Evolutionary conservation across 495 filamentous ascomycete genomes (phyloP).

Genomic region (Daldinia decipiens): DNA sequence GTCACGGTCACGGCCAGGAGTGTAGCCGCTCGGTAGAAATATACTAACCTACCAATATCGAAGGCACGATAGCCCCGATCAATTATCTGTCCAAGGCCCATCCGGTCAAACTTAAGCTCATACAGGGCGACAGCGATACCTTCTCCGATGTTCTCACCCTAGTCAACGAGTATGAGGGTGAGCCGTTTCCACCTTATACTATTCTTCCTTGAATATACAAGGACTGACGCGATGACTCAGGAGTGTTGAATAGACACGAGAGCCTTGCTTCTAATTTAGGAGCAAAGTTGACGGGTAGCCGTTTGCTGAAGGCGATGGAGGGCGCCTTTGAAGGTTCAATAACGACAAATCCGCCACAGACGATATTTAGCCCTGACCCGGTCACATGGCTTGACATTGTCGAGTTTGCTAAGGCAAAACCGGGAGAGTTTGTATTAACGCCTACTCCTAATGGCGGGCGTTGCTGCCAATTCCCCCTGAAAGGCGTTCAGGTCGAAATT

Average conservation of each 20-base stretch:
- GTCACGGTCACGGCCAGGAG: not conserved
- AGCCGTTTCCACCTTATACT: slow-evolving; percentile 12
- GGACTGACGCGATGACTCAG: slow-evolving; percentile 48
- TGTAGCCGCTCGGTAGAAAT: not conserved
- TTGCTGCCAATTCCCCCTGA: slow-evolving; percentile 82
- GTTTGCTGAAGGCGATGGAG: slow-evolving; percentile 86
- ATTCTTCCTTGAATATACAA: slow-evolving; percentile 11
- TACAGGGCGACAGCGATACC: slow-evolving; percentile 57
- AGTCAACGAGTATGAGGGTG: slow-evolving; percentile 78
- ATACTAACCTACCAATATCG: slow-evolving; percentile 34
- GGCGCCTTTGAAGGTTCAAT: slow-evolving; percentile 84
- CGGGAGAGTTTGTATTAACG: slow-evolving; percentile 79
- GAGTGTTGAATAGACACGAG: slow-evolving; percentile 84
- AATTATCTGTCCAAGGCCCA: slow-evolving; percentile 73
- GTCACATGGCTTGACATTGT: slow-evolving; percentile 87
- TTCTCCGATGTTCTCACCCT: slow-evolving; percentile 66
- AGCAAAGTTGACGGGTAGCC: slow-evolving; percentile 82
- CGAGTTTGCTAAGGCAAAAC: slow-evolving; percentile 82
- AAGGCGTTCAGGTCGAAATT: slow-evolving; percentile 84
- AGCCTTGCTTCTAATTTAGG: slow-evolving; percentile 86
- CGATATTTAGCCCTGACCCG: slow-evolving; percentile 63
- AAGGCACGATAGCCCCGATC: slow-evolving; percentile 71
- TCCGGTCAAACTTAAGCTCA: slow-evolving; percentile 53
- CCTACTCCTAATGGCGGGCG: slow-evolving; percentile 69
- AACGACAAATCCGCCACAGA: slow-evolving; percentile 62